A percentile compares a stretch with the other conserved stretches of the same genome.
Evolutionary conservation across 31 red algal species (phyloP).

Genomic region (Odonthalia washingtoniensis): DNA sequence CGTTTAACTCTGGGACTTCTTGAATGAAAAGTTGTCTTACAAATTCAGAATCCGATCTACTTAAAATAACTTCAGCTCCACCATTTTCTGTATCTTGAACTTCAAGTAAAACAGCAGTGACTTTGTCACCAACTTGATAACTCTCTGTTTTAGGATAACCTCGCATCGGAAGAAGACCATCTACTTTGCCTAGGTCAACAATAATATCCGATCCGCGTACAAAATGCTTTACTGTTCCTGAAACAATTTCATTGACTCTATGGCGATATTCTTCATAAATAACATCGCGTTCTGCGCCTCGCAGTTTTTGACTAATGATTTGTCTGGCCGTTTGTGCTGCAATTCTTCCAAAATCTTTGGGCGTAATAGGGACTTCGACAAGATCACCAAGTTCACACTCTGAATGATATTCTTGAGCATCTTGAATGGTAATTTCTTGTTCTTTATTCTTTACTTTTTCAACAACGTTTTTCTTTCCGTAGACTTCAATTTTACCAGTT

Average conservation of each 20-base stretch:
- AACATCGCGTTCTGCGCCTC: neutral
- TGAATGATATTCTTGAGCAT: neutral
- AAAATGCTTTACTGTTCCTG: slow-evolving; percentile 4
- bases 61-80: slow-evolving; percentile 9
- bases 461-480: neutral
- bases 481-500: neutral
- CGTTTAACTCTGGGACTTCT: slow-evolving; percentile 21
- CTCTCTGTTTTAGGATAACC: neutral
- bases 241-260: slow-evolving; percentile 1
- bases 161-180: neutral
- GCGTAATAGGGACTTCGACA: neutral
- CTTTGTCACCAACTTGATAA: slow-evolving; percentile 14
- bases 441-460: slow-evolving; percentile 1
- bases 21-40: neutral
- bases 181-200: slow-evolving; percentile 14
- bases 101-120: slow-evolving; percentile 9
- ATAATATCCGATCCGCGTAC: neutral
- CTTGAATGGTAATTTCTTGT: slow-evolving; percentile 9
- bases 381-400: neutral
- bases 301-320: slow-evolving; percentile 4
- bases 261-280: slow-evolving; percentile 14
- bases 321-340: slow-evolving; percentile 9
- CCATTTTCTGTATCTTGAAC: slow-evolving; percentile 11
- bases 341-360: slow-evolving; percentile 21
- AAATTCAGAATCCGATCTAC: neutral